Conservation (phyloP, 768 basidiomycete species). For the Tricholoma terreum region DNA sequence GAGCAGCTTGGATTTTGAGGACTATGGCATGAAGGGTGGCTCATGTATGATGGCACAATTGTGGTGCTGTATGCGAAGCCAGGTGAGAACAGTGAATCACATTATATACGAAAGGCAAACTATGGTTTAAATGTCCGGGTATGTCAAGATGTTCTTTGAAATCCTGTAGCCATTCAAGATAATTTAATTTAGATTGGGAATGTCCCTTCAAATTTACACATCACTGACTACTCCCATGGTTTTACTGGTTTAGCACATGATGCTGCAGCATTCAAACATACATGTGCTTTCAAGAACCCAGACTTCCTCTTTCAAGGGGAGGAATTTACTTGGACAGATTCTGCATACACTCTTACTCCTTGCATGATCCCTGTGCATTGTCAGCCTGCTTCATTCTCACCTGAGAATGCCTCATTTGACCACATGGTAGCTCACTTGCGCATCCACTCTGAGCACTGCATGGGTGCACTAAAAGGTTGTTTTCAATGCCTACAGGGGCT, state of each 20-base stretch:
- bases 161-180: neutral
- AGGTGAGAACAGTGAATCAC: neutral
- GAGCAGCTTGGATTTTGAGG: constrained; percentile 1
- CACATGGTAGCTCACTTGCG: neutral
- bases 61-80: constrained; percentile 20
- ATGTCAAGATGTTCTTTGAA: neutral
- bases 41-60: no score
- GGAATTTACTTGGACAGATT: no score
- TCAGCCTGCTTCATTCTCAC: neutral
- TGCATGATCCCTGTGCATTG: neutral
- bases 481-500: no score
- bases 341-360: neutral
- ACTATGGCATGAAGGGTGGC: no score
- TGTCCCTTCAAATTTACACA: constrained; percentile 25
- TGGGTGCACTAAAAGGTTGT: no score
- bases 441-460: no score
- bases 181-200: constrained; percentile 30
- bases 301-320: no score
- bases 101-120: neutral
- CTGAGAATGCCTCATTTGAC: neutral
- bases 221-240: constrained; percentile 32
- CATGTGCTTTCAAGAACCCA: constrained; percentile 19
- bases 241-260: constrained; percentile 34
- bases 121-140: constrained; percentile 1
- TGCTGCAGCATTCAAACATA: constrained; percentile 30